Percentiles rank a stretch among this genome's conserved stretches.
phyloP scores from a whole-genome alignment of 768 basidiomycete species.

The Leccinum barrowsii region DNA sequence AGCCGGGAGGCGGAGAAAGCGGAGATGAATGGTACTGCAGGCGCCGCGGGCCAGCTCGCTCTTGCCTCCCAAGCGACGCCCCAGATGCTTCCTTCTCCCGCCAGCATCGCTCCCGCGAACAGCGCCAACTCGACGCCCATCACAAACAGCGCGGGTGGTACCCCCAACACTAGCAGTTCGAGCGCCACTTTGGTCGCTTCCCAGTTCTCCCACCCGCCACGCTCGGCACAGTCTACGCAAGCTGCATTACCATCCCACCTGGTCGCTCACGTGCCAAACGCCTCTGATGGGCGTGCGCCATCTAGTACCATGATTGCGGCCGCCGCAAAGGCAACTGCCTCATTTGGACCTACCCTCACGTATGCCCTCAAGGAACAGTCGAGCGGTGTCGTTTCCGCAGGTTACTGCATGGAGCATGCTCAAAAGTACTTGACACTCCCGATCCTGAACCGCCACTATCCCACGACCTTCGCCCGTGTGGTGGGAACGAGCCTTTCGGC shows the following conservation, averaged over 20 bases:
- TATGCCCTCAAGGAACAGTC: conserved; percentile 29
- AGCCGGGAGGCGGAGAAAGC: conserved; percentile 35
- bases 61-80: conserved; percentile 44
- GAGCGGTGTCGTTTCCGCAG: conserved; percentile 40
- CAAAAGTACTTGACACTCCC: conserved; percentile 61
- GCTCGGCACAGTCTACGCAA: conserved; percentile 26
- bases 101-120: conserved; percentile 59
- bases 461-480: conserved; percentile 72
- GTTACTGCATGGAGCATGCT: conserved; percentile 42
- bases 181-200: conserved; percentile 22
- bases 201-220: conserved; percentile 26
- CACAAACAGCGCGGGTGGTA: conserved; percentile 49
- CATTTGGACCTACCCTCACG: conserved; percentile 27
- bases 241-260: conserved; percentile 37
- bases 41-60: conserved; percentile 25
- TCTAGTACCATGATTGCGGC: conserved; percentile 28
- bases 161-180: conserved; percentile 42
- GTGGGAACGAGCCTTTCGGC: conserved; percentile 58
- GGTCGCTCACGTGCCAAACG: conserved; percentile 23
- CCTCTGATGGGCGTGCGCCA: conserved; percentile 29
- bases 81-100: conserved; percentile 78
- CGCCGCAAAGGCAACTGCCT: conserved; percentile 29
- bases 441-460: conserved; percentile 66
- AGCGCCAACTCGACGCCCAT: conserved; percentile 80
- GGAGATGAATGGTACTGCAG: conserved; percentile 31